Percentiles rank a stretch among this genome's conserved stretches.
Evolutionary conservation across 2,329 filamentous ascomycete genomes (phyloP).

Genomic region (Gaeumannomyces sp.): DNA sequence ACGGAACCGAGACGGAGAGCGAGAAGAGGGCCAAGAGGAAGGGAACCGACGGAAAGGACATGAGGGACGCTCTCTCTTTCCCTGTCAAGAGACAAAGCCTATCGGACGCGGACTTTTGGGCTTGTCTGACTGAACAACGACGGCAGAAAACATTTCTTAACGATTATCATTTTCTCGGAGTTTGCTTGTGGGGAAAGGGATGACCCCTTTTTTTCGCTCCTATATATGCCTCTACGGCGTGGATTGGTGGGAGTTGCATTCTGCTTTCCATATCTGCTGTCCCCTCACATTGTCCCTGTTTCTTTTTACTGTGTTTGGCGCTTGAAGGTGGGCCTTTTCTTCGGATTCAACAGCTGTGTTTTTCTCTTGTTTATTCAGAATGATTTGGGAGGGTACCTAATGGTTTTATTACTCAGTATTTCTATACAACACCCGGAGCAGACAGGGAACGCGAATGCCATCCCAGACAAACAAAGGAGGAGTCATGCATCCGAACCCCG

Average conservation of each 20-base stretch:
- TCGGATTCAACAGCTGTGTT: neutral
- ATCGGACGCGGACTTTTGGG: too few relatives aligned
- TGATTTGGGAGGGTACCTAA: neutral
- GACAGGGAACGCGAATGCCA: too few relatives aligned
- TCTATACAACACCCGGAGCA: neutral
- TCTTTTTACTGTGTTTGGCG: neutral
- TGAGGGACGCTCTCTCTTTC: slow-evolving; percentile 19
- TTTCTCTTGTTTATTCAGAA: neutral
- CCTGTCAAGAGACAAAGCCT: too few relatives aligned
- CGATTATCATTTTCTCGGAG: neutral
- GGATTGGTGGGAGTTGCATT: neutral
- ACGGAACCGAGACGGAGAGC: slow-evolving; percentile 23
- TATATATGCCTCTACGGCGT: neutral
- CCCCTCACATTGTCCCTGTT: neutral
- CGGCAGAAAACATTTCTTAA: neutral
- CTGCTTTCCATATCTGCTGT: neutral
- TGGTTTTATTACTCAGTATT: neutral
- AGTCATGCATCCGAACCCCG: too few relatives aligned
- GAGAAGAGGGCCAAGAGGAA: slow-evolving; percentile 37
- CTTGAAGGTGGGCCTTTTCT: neutral
- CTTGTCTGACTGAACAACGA: neutral
- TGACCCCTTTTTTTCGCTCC: neutral
- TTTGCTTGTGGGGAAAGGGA: neutral
- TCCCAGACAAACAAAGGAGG: too few relatives aligned
- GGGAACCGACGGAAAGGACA: slow-evolving; percentile 37